Evolutionary conservation across 768 basidiomycete genomes (phyloP), one percentile per base, ranked within the genome.

Genomic region (Lentinula sp.): DNA sequence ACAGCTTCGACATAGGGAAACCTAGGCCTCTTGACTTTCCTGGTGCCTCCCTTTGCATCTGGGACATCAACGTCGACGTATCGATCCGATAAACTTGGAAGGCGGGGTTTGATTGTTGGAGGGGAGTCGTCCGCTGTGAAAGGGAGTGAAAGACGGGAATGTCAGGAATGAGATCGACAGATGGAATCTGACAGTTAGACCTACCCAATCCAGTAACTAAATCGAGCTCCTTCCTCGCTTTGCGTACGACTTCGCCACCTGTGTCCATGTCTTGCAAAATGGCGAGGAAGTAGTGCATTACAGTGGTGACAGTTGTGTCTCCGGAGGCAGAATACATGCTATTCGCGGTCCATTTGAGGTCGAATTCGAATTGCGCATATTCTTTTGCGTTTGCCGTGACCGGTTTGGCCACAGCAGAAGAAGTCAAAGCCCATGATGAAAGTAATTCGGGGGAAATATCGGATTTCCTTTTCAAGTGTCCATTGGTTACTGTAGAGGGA

Each of bases 311-410:
- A 1, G 80, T 87, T 85, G 82, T 63, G 49, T 54, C 50, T 36
- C 49, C 20, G 23, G 32, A 57, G 35, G 33, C 51, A 51, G 48
- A 56, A 36, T 16, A 43, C 35, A 37, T 53, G 15, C 15, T 46
- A 69, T 91, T 90, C n/a, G 90, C 90, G 1, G 87, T 84, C 87
- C 88, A 89, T 61, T 87, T 86, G 50, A 91, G 75, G 65, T 91
- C 89, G 63, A 84, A 85, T 66, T 88, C 86, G 49, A 79, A 81
- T 61, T 79, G 67, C 6, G 77, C 70, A 36, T 70, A 71, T 42
- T 71, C 61, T 52, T 74, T 75, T 63, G 73, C 64, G 51, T 70
- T 68, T 39, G 76, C 70, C 43, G 82, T 80, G 50, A 85, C 84
- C 13, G 90, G 74, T 18, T 90, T 73, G 8, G 81, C 85, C 1